These are phyloP conservation scores for Rhipidocladum racemiflorum DNA, from an alignment of 176 grass and related monocot genomes.

Conservation along the genomic window DNA sequence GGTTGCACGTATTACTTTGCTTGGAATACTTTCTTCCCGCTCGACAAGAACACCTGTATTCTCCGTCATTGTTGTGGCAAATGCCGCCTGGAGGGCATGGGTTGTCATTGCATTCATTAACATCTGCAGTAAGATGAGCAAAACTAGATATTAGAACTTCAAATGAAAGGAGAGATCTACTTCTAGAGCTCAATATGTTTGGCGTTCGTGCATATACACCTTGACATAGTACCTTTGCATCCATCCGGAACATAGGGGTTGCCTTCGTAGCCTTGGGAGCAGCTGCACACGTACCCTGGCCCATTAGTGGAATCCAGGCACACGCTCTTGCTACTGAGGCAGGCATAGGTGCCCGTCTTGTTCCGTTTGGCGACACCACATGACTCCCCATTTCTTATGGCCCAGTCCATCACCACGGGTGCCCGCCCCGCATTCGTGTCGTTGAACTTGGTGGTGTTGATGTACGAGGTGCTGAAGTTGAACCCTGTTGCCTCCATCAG, in stretches of 20 bases:
- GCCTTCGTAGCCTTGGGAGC: conserved; percentile 24
- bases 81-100: conserved; percentile 17
- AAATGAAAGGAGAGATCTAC: no score
- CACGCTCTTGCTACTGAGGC: not conserved
- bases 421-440: not conserved
- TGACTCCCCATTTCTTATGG: not conserved
- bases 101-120: conserved; percentile 5
- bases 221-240: conserved; percentile 10
- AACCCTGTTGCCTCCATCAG: not conserved
- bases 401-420: conserved; percentile 8
- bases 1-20: not conserved
- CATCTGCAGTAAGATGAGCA: not conserved
- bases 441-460: conserved; percentile 4
- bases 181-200: not conserved
- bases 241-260: conserved; percentile 23
- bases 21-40: not conserved
- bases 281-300: conserved; percentile 5
- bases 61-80: conserved; percentile 7
- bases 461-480: not conserved
- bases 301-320: not conserved
- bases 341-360: not conserved
- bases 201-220: no score
- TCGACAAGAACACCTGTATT: conserved; percentile 18
- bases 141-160: not conserved
- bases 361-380: not conserved